Base-by-base conservation (phyloP, 345 rosid species). In the Microthlaspi erraticum region DNA sequence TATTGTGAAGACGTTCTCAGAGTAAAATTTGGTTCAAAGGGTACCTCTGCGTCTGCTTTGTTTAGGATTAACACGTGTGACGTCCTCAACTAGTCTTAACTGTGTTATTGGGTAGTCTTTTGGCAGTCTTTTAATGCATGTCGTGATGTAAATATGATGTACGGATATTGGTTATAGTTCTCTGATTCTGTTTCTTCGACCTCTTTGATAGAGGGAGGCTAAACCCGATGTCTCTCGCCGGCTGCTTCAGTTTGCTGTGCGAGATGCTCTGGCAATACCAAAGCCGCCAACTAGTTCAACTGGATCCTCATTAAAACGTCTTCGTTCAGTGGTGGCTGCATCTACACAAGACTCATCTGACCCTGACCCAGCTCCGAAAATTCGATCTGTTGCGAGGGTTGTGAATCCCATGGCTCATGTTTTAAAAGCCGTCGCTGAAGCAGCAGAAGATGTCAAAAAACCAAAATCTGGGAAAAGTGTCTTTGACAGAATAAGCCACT, bases 211-310 rank as follows among this genome's bases (percentile, higher is more conserved):
- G 98, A 86, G 85, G 82, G 97, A 85, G 62, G 81, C 85, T 54
- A 79, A 77, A 43, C 76, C 83, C 50, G 85, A 80, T 82, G 98
- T 89, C 64, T 88, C 99, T 44, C 77, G 96, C 44, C 83, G 98
- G 68, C 81, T 93, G 26, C 96, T 95, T 76, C 98, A 95, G 60
- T 92, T 84, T 83, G 99, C 99, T 32, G 88, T 95, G 59, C 83
- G 98, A 76, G 99, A 92, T 85, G 98, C 99, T 42, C 87, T 95
- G 29, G 91, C 84, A 83, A 86, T 79, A 68, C 65, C 87, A 42
- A 88, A 77, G 63, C 79, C 87, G 48, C 71, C 88, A 52, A 75
- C 62, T 65, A 71, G 72, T 10, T 66, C 68, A 2, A 79, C 77
- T 38, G 97, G 88, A 46, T 82, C 96, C 66, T 66, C 89, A 41